Conservation (phyloP, 2,329 filamentous ascomycete species). For the Phaeosphaeriaceae sp. region DNA sequence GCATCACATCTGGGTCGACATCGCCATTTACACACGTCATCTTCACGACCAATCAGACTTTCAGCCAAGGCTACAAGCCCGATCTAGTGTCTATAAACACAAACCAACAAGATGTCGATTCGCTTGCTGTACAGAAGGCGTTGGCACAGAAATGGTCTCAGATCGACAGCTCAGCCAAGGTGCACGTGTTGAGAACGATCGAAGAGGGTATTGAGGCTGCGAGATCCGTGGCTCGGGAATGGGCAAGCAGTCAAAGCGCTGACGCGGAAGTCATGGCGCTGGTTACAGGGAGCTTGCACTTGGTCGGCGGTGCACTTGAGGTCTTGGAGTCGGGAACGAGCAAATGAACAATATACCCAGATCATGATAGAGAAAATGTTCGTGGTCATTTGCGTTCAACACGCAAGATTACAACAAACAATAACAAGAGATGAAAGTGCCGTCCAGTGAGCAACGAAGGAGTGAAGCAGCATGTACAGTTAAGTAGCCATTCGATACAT, state of each 20-base stretch:
- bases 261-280: constrained; percentile 65
- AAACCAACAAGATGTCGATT: constrained; percentile 64
- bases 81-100: constrained; percentile 70
- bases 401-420: constrained; percentile 9
- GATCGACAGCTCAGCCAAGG: constrained; percentile 49
- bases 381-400: constrained; percentile 24
- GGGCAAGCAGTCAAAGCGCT: constrained; percentile 31
- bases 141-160: constrained; percentile 66
- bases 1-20: constrained; percentile 29
- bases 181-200: constrained; percentile 69
- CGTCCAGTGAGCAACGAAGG: not conserved
- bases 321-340: constrained; percentile 63
- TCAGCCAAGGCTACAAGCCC: constrained; percentile 66
- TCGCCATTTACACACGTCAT: constrained; percentile 73
- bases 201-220: constrained; percentile 71
- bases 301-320: constrained; percentile 80
- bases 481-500: not conserved
- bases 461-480: not conserved
- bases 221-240: constrained; percentile 48
- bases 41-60: constrained; percentile 81
- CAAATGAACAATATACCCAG: constrained; percentile 22
- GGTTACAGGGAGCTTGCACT: constrained; percentile 83
- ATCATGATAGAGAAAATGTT: constrained; percentile 13
- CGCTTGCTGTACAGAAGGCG: constrained; percentile 70
- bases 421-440: not conserved